Conservation (phyloP, 805 yeast species). For the Ogataea populi-albae region DNA sequence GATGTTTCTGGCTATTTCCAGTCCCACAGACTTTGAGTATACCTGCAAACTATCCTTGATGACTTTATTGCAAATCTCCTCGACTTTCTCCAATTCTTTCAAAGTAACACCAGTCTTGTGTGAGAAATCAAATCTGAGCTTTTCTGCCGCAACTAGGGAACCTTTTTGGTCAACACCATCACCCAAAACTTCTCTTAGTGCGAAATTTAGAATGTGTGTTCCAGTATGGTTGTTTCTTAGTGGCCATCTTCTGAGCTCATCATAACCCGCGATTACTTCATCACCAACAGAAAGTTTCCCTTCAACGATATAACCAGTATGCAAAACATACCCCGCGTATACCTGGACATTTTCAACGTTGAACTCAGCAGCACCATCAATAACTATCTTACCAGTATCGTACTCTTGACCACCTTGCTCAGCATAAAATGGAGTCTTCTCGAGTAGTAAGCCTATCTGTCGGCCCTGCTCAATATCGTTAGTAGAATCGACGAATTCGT, state of each 20-base stretch:
- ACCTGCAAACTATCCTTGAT: slow-evolving; percentile 72
- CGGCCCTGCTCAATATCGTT: slow-evolving; percentile 33
- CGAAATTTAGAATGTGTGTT: slow-evolving; percentile 91
- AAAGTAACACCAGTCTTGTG: slow-evolving; percentile 81
- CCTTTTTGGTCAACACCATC: slow-evolving; percentile 93
- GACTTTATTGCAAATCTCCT: slow-evolving; percentile 65
- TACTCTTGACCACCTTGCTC: slow-evolving; percentile 99
- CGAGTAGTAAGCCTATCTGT: slow-evolving; percentile 78
- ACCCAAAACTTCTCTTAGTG: slow-evolving; percentile 82
- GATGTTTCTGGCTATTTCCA: slow-evolving; percentile 70
- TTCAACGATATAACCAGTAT: slow-evolving; percentile 81
- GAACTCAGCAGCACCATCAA: slow-evolving; percentile 85
- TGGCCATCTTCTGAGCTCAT: slow-evolving; percentile 93
- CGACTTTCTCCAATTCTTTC: slow-evolving; percentile 72
- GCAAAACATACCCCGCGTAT: slow-evolving; percentile 93
- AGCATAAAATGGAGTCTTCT: slow-evolving; percentile 93
- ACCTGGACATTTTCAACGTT: slow-evolving; percentile 87
- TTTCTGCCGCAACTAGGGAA: slow-evolving; percentile 92
- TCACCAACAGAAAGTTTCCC: slow-evolving; percentile 71
- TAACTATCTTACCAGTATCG: slow-evolving; percentile 89
- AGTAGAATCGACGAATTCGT: slow-evolving; percentile 52
- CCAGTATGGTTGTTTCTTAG: slow-evolving; percentile 98
- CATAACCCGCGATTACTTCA: slow-evolving; percentile 78
- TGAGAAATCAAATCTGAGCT: slow-evolving; percentile 92
- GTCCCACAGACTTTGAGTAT: slow-evolving; percentile 77